These are phyloP conservation scores for Piper longum DNA, from an alignment of 164 flowering plant species.

Conservation along the genomic window DNA sequence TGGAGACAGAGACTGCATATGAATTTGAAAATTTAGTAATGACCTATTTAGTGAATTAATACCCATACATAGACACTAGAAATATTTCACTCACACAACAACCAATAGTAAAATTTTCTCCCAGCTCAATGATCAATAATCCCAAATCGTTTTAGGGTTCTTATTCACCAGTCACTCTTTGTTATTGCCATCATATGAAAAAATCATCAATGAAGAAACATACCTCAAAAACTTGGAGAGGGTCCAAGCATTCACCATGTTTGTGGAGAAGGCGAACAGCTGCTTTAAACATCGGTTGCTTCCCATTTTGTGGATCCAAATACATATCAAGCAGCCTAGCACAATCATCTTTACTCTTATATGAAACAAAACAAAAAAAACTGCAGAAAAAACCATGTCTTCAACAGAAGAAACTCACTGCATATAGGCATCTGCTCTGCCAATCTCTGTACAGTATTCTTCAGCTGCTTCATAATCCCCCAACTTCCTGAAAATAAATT, in stretches of 20 bases:
- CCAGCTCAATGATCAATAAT: too few species aligned
- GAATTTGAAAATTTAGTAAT: constrained; percentile 5
- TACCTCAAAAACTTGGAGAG: constrained; percentile 90
- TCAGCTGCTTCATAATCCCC: constrained; percentile 98
- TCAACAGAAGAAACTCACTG: constrained; percentile 42
- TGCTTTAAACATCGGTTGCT: constrained; percentile 94
- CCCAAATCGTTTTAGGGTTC: too few species aligned
- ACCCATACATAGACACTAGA: neutral
- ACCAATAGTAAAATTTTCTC: too few species aligned
- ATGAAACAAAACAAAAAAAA: neutral
- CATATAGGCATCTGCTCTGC: constrained; percentile 93
- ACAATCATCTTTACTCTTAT: constrained; percentile 2
- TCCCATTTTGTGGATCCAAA: constrained; percentile 89
- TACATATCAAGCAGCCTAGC: constrained; percentile 91
- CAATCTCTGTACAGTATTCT: constrained; percentile 91
- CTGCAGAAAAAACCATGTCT: neutral
- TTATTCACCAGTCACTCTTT: too few species aligned
- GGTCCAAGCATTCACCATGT: constrained; percentile 89
- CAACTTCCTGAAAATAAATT: constrained; percentile 47
- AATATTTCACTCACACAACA: neutral
- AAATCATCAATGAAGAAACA: neutral
- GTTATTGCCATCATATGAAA: too few species aligned
- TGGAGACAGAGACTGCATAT: constrained; percentile 72
- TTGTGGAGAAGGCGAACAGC: constrained; percentile 97
- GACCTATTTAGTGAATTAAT: neutral